Evolutionary conservation across 1,284 basidiomycete genomes (phyloP).

Genomic region (Afroboletus lepidellus): DNA sequence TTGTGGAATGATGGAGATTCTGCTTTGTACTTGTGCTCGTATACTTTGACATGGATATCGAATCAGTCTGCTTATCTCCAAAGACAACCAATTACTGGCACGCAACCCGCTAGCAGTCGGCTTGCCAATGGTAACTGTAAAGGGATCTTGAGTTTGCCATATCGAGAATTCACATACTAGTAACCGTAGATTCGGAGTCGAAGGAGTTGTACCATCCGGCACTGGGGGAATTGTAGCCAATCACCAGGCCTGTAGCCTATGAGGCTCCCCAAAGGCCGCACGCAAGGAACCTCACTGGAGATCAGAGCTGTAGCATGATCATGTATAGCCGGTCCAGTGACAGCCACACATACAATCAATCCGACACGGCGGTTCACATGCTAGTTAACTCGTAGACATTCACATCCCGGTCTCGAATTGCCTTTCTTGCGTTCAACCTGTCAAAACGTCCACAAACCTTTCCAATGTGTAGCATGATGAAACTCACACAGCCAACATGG

Average conservation of each 20-base stretch:
- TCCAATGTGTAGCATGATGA: background rate
- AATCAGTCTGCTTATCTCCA: background rate
- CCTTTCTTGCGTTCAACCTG: constrained; percentile 10
- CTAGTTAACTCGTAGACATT: background rate
- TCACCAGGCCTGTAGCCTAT: too few relatives aligned
- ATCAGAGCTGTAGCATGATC: too few relatives aligned
- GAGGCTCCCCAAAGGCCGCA: too few relatives aligned
- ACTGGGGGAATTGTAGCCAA: too few relatives aligned
- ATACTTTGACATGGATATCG: constrained; percentile 3
- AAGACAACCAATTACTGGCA: too few relatives aligned
- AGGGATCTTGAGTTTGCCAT: too few relatives aligned
- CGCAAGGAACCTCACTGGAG: too few relatives aligned
- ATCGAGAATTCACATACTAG: too few relatives aligned
- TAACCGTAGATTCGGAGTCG: background rate
- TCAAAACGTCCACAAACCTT: background rate
- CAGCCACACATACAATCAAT: too few relatives aligned
- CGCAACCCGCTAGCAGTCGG: too few relatives aligned
- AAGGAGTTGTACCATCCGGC: too few relatives aligned
- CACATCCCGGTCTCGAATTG: constrained; percentile 5
- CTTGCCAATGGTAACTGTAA: background rate
- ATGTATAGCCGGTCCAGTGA: too few relatives aligned
- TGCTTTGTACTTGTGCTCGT: constrained; percentile 19
- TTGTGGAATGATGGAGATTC: background rate
- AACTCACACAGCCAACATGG: constrained; percentile 15
- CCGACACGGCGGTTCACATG: background rate